Conservation (phyloP, 2,329 filamentous ascomycete species). For the Alternaria gansuensis region DNA sequence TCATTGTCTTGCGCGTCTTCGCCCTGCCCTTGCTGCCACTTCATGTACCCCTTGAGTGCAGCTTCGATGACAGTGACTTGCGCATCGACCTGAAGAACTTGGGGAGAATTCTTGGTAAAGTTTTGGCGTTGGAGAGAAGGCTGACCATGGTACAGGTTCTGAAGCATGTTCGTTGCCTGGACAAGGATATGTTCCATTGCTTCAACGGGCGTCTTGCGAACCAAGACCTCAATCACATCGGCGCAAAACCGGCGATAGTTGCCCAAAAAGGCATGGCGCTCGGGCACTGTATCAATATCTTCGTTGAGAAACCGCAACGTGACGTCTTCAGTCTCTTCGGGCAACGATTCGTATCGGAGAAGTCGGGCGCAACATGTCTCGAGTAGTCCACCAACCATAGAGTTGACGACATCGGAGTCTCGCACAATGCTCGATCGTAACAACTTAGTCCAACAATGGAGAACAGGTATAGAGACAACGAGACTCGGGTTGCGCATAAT, state of each 20-base stretch:
- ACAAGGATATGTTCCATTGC: slow-evolving; percentile 87
- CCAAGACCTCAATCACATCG: slow-evolving; percentile 86
- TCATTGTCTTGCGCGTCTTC: slow-evolving; percentile 60
- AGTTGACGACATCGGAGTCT: slow-evolving; percentile 66
- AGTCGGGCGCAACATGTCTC: slow-evolving; percentile 84
- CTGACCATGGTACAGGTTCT: slow-evolving; percentile 76
- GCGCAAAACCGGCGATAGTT: slow-evolving; percentile 94
- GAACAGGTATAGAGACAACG: slow-evolving; percentile 88
- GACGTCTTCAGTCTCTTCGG: slow-evolving; percentile 80
- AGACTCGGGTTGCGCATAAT: slow-evolving; percentile 87
- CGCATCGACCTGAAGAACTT: slow-evolving; percentile 83
- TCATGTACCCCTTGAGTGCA: slow-evolving; percentile 85
- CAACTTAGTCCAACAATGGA: slow-evolving; percentile 88
- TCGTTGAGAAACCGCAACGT: slow-evolving; percentile 85
- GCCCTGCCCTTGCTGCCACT: slow-evolving; percentile 71
- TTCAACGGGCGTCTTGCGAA: slow-evolving; percentile 81
- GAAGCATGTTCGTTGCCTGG: slow-evolving; percentile 76
- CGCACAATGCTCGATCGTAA: slow-evolving; percentile 76
- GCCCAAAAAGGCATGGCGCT: slow-evolving; percentile 91
- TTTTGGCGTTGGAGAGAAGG: slow-evolving; percentile 66
- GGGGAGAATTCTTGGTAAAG: slow-evolving; percentile 71
- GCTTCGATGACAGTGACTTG: slow-evolving; percentile 91
- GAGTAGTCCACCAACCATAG: slow-evolving; percentile 77
- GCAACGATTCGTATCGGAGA: slow-evolving; percentile 85
- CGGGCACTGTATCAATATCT: slow-evolving; percentile 93